Percentiles rank a stretch among this genome's conserved stretches.
Evolutionary conservation across 352 stramenopile species (phyloP).

Genomic region (Phytopythium sindhum): DNA sequence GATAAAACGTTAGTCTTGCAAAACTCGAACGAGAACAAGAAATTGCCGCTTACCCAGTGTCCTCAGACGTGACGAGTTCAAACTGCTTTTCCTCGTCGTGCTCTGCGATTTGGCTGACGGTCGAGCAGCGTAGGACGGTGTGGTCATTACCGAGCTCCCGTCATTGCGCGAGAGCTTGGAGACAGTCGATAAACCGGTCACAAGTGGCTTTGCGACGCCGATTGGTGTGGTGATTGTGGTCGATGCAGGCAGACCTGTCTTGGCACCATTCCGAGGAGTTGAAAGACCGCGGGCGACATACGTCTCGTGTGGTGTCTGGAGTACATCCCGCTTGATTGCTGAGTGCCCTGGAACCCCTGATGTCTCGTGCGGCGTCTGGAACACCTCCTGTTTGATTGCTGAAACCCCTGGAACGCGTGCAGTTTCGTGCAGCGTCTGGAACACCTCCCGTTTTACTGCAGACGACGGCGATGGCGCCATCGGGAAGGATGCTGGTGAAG

Average conservation of each 20-base stretch:
- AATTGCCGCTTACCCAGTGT: constrained; percentile 27
- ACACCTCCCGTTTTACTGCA: neutral
- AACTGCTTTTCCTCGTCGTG: constrained; percentile 43
- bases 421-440: neutral
- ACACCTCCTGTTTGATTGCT: neutral
- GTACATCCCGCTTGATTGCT: neutral
- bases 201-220: neutral
- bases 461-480: neutral
- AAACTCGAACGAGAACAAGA: neutral
- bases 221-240: constrained; percentile 8
- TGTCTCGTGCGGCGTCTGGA: neutral
- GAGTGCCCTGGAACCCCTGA: neutral
- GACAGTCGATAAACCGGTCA: constrained; percentile 37
- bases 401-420: neutral
- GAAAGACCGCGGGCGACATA: neutral
- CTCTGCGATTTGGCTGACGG: constrained; percentile 41
- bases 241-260: neutral
- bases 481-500: constrained; percentile 5
- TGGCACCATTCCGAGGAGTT: neutral
- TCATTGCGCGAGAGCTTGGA: constrained; percentile 30
- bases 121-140: constrained; percentile 37
- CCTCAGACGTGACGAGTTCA: constrained; percentile 31
- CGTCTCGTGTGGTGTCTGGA: neutral
- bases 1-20: neutral
- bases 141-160: constrained; percentile 35